A percentile compares a stretch with the other conserved stretches of the same genome.
These are phyloP conservation scores for Xylaria sp. DNA, from an alignment of 2,329 filamentous ascomycete genomes.

Conservation along the genomic window DNA sequence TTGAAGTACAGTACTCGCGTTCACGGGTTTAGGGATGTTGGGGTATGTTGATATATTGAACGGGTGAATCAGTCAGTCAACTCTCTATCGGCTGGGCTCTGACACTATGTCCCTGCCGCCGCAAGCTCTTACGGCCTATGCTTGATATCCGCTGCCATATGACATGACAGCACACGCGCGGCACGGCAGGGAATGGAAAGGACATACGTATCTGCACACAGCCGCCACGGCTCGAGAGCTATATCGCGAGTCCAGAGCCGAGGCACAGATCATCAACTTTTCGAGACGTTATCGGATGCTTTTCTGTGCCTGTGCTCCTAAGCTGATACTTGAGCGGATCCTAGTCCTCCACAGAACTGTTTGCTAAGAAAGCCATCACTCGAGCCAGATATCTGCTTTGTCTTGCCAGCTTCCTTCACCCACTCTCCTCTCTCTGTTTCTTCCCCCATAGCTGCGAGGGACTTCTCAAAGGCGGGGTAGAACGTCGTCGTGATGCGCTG, in stretches of 20 bases:
- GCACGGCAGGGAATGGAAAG: constrained; percentile 4
- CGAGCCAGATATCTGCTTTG: background rate
- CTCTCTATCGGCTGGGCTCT: background rate
- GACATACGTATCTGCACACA: constrained; percentile 11
- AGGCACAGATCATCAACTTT: background rate
- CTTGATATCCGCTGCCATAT: constrained; percentile 1
- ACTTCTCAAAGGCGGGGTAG: background rate
- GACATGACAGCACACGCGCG: background rate
- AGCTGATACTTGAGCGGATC: background rate
- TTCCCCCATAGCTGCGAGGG: background rate
- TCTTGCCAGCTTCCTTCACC: background rate
- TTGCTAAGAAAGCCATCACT: background rate
- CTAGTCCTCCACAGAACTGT: background rate
- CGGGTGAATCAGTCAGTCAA: background rate
- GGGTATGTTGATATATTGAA: background rate
- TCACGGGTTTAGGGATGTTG: background rate
- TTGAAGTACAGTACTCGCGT: background rate
- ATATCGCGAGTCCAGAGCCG: constrained; percentile 2
- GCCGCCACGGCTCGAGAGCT: constrained; percentile 12
- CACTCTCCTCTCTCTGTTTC: background rate
- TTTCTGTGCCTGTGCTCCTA: background rate
- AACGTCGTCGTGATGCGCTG: background rate
- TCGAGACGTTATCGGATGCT: background rate
- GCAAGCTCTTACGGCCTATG: background rate
- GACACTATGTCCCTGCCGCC: background rate